phyloP scores from a whole-genome alignment of 768 basidiomycete species.

The Kwoniella shandongensis region DNA sequence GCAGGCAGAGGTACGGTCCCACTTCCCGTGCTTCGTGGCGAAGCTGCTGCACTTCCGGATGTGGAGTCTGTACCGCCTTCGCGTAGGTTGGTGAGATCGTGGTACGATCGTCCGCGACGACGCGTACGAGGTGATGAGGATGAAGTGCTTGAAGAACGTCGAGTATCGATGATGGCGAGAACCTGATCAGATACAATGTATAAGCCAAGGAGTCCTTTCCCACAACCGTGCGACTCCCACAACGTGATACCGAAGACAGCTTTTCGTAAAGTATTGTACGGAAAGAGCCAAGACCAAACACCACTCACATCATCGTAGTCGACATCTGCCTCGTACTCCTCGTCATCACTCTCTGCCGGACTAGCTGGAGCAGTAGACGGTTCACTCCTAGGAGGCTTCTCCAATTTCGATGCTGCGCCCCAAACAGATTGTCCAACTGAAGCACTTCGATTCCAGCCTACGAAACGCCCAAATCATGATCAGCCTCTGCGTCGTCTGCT shows the following conservation, averaged over 20 bases:
- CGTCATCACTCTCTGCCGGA: slow-evolving; percentile 78
- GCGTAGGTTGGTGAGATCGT: slow-evolving; percentile 23
- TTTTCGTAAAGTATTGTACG: too few species aligned
- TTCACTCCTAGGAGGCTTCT: slow-evolving; percentile 50
- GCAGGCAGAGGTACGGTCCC: slow-evolving; percentile 12
- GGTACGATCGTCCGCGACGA: slow-evolving; percentile 32
- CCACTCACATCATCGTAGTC: slow-evolving; percentile 79
- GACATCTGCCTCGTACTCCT: slow-evolving; percentile 65
- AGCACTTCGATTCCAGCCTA: slow-evolving; percentile 71
- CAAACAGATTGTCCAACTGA: slow-evolving; percentile 82
- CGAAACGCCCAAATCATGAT: background rate
- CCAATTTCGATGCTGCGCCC: slow-evolving; percentile 60
- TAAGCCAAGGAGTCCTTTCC: too few species aligned
- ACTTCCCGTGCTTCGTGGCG: slow-evolving; percentile 2
- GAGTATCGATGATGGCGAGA: slow-evolving; percentile 45
- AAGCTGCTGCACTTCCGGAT: slow-evolving; percentile 8
- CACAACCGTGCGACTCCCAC: too few species aligned
- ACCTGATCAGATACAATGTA: too few species aligned
- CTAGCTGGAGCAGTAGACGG: slow-evolving; percentile 67
- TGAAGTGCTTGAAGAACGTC: slow-evolving; percentile 15
- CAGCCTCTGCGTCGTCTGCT: background rate
- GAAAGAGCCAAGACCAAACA: background rate
- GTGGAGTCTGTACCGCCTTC: background rate
- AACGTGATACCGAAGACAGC: too few species aligned
- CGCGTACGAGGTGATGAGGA: slow-evolving; percentile 24